Percentiles rank a stretch among this genome's conserved stretches.
phyloP scores from a whole-genome alignment of 441 rosid species.

The Gossypium aridum region DNA sequence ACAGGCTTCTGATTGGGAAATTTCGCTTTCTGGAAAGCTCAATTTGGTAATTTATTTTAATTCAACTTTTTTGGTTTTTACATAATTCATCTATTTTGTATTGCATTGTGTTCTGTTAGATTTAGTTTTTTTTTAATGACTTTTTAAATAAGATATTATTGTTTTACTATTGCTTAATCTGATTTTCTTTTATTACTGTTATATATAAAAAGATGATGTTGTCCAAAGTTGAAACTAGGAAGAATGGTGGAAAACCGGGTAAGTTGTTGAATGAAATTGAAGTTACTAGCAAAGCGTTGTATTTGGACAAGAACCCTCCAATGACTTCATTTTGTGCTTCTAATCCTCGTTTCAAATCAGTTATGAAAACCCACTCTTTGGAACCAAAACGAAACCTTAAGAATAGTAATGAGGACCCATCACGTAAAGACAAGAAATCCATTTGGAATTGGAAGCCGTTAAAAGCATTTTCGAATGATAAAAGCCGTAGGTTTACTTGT shows the following conservation, averaged over 20 bases:
- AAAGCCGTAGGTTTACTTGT: slow-evolving; percentile 60
- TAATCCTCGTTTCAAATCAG: slow-evolving; percentile 31
- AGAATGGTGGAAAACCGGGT: slow-evolving; percentile 39
- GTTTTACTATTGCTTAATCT: neutral
- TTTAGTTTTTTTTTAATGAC: neutral
- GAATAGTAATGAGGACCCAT: slow-evolving; percentile 29
- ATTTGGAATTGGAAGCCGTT: slow-evolving; percentile 17
- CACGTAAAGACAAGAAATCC: slow-evolving; percentile 25
- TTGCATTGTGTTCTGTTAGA: neutral
- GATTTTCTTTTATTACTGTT: neutral
- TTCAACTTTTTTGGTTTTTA: neutral
- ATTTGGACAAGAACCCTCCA: slow-evolving; percentile 38
- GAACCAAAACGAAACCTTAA: slow-evolving; percentile 32
- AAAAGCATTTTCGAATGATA: slow-evolving; percentile 63
- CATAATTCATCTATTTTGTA: neutral
- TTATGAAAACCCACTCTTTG: slow-evolving; percentile 28
- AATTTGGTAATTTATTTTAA: neutral
- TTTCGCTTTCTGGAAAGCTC: neutral
- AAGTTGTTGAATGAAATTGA: slow-evolving; percentile 64
- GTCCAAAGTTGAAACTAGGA: slow-evolving; percentile 41
- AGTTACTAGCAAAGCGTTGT: slow-evolving; percentile 68
- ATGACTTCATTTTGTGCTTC: slow-evolving; percentile 27
- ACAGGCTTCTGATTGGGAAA: neutral
- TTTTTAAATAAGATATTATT: neutral
- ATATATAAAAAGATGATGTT: slow-evolving; percentile 31